phyloP scores from a whole-genome alignment of 768 basidiomycete species.

The Russula lepida region DNA sequence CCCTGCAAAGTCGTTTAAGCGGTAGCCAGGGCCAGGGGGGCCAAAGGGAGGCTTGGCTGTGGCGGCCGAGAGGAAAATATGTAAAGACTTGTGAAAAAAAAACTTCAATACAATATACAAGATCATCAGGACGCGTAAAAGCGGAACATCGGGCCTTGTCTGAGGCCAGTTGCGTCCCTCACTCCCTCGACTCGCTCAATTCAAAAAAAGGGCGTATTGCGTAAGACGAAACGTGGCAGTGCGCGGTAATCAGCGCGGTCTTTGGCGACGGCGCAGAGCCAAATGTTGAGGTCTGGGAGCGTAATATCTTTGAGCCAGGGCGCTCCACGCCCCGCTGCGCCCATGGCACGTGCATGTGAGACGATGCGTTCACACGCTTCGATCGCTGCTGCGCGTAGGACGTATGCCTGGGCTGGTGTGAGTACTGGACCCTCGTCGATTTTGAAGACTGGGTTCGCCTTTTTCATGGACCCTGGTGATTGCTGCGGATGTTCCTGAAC shows the following conservation, averaged over 20 bases:
- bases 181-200: neutral
- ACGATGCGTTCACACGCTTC: conserved; percentile 70
- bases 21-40: neutral
- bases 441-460: conserved; percentile 18
- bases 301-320: conserved; percentile 50
- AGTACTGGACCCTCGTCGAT: conserved; percentile 45
- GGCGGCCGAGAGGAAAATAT: neutral
- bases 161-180: neutral
- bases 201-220: conserved; percentile 65
- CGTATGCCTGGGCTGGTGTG: conserved; percentile 53
- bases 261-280: conserved; percentile 81
- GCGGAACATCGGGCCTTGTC: neutral
- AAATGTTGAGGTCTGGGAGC: conserved; percentile 57
- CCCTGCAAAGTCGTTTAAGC: neutral
- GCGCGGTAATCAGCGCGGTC: conserved; percentile 63
- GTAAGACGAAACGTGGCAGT: conserved; percentile 57
- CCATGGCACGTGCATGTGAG: conserved; percentile 38
- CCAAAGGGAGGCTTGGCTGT: neutral
- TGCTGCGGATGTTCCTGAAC: conserved; percentile 17
- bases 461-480: conserved; percentile 20
- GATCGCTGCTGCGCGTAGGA: conserved; percentile 70
- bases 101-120: neutral
- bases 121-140: neutral
- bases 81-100: neutral
- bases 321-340: conserved; percentile 23